phyloP scores from a whole-genome alignment of 257 asterid genomes.

The Avicennia marina region DNA sequence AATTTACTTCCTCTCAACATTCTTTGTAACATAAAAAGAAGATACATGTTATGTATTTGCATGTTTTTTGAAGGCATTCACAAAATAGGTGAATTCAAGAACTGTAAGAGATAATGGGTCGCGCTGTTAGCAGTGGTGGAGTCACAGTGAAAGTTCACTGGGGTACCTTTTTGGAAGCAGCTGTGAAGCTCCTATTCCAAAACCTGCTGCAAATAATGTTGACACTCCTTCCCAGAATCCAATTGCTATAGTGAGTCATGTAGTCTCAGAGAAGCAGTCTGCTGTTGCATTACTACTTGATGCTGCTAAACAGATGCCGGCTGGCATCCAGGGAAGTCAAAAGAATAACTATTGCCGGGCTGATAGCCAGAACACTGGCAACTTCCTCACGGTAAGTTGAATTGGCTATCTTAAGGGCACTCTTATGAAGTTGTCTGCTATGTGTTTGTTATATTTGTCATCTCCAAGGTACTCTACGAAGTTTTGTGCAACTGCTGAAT shows the following conservation, averaged over 20 bases:
- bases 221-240: conserved; percentile 43
- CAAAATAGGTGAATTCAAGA: not conserved
- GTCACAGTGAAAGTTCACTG: conserved; percentile 90
- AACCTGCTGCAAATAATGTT: conserved; percentile 33
- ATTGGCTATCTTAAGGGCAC: not conserved
- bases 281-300: conserved; percentile 40
- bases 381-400: conserved; percentile 66
- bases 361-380: conserved; percentile 82
- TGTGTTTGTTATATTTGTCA: not conserved
- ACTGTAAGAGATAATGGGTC: conserved; percentile 70
- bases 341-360: conserved; percentile 62
- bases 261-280: conserved; percentile 40
- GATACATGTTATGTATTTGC: too few relatives aligned
- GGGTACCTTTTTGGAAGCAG: conserved; percentile 78
- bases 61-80: too few relatives aligned
- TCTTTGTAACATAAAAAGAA: too few relatives aligned
- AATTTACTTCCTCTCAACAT: too few relatives aligned
- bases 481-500: not conserved
- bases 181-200: conserved; percentile 55
- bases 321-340: conserved; percentile 61
- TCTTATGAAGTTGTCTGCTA: not conserved
- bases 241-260: conserved; percentile 30
- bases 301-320: conserved; percentile 52
- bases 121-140: conserved; percentile 88
- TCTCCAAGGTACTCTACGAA: not conserved